Evolutionary conservation across 768 basidiomycete species (phyloP).

Genomic region (Suillus spraguei): DNA sequence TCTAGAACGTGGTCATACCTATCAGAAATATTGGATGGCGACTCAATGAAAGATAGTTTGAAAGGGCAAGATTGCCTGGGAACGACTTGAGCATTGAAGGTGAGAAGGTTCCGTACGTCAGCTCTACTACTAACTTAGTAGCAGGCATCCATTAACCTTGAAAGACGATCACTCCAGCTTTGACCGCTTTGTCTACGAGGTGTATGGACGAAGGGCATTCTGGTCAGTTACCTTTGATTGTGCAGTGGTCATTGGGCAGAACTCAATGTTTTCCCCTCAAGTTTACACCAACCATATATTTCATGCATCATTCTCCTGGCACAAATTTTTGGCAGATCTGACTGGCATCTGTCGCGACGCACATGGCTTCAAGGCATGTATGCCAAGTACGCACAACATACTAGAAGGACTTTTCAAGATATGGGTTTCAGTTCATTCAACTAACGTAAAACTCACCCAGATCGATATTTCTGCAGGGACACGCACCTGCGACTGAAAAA

Average conservation of each 20-base stretch:
- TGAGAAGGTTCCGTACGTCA: not conserved
- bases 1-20: not conserved
- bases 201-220: not conserved
- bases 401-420: not conserved
- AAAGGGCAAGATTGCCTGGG: constrained; percentile 1
- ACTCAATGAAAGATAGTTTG: not conserved
- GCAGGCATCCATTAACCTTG: not conserved
- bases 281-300: not conserved
- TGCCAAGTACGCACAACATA: not conserved
- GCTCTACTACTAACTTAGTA: constrained; percentile 1
- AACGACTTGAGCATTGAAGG: not conserved
- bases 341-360: not conserved
- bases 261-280: not conserved
- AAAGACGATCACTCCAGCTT: not conserved
- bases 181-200: not conserved
- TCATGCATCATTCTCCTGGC: not conserved
- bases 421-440: not conserved
- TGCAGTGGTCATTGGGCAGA: not conserved
- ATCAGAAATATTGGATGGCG: not conserved
- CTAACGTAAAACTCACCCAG: constrained; percentile 4
- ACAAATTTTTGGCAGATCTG: not conserved
- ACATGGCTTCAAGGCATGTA: not conserved
- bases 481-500: not conserved
- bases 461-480: not conserved
- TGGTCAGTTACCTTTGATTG: too few species aligned